Base-by-base conservation (phyloP, 768 basidiomycete genomes). In the Cyclocybe cylindracea region DNA sequence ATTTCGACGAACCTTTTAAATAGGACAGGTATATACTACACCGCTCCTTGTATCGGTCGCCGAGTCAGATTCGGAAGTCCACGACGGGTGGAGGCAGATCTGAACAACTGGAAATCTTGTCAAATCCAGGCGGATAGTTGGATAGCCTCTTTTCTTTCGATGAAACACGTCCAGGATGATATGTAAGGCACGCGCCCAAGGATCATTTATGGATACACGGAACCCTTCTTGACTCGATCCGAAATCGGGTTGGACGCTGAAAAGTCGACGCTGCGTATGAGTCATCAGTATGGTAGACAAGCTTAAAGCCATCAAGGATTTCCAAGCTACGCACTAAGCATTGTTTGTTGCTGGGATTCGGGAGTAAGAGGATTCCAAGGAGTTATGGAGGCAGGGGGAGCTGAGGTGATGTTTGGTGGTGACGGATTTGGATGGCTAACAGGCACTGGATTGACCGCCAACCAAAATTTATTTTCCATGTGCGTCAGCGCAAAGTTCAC, bases 31-130 rank as follows among this genome's bases (percentile, higher is more conserved):
- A 37, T 24, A 5, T 24, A 35, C 11, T 56, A 52, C 56, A 62
- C 57, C 54, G 54, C 60, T 62, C 56, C 51, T 55, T 51, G 59
- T 49, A 67, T 61, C 58, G 48, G 49, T 62, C 56, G 42, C 66
- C 67, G 70, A 70, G 68, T 71, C 70, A 71, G 60, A 66, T 60
- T 60, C 62, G 62, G 64, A 64, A 52, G 57, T 51, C 51, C 48
- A 60, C 24, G 24, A 55, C 57, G 48, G 55, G 58, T 58, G 57
- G 55, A 58, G 60, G 61, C 58, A 65, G 67, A 71, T 70, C 68
- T 67, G 35, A 52, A 55, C 60, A 60, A 60, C 44, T 57, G 48
- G 61, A 50, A 62, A 64, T 64, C 63, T 64, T 67, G 66, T 68
- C 64, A 65, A 64, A 54, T 48, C 59, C 55, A 61, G 61, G 59